phyloP scores from a whole-genome alignment of 2,329 filamentous ascomycete genomes.

The Hyphodiscus sp. region DNA sequence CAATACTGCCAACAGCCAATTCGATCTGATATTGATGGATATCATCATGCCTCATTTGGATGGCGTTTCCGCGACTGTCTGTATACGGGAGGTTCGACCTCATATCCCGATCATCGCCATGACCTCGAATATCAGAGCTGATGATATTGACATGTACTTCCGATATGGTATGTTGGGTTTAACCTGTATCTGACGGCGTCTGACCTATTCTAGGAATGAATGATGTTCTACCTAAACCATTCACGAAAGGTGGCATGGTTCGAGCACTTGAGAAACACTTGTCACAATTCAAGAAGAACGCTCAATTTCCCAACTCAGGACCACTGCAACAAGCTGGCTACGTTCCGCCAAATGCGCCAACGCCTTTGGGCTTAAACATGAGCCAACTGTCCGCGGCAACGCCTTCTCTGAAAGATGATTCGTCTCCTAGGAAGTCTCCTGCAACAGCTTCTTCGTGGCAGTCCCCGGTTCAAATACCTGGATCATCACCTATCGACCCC shows the following conservation, averaged over 20 bases:
- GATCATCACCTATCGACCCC: conserved; percentile 23
- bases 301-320: conserved; percentile 13
- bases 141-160: conserved; percentile 96
- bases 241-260: conserved; percentile 81
- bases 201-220: conserved; percentile 71
- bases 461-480: conserved; percentile 27
- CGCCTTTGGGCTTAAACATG: conserved; percentile 26
- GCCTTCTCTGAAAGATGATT: conserved; percentile 29
- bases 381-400: conserved; percentile 23
- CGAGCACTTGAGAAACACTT: conserved; percentile 86
- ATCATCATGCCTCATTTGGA: conserved; percentile 98
- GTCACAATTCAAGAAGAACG: conserved; percentile 69
- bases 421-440: conserved; percentile 29
- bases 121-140: conserved; percentile 96
- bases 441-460: conserved; percentile 27
- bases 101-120: conserved; percentile 90
- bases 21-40: conserved; percentile 75
- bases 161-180: conserved; percentile 68
- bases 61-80: conserved; percentile 87
- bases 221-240: conserved; percentile 93
- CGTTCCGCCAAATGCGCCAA: conserved; percentile 19
- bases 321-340: conserved; percentile 24
- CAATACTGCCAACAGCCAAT: conserved; percentile 42
- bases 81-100: conserved; percentile 81
- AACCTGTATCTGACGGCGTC: conserved; percentile 12